Conservation (phyloP, 306 rosid genomes). For the Inga leiocalycina region DNA sequence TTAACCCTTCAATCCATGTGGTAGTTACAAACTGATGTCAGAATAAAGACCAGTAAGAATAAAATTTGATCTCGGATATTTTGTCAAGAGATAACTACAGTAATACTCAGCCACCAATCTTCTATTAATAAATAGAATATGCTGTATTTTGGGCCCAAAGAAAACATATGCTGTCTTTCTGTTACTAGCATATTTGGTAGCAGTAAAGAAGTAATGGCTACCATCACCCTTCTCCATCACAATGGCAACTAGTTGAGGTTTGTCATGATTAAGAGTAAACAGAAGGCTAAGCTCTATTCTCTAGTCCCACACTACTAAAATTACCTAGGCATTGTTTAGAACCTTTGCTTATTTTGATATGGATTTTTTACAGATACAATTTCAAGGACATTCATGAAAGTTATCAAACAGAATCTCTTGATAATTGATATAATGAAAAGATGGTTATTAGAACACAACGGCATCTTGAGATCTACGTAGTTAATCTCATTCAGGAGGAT, state of each 20-base stretch:
- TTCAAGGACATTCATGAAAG: not conserved
- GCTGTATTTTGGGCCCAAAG: too few relatives aligned
- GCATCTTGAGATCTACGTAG: not conserved
- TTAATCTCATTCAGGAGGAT: not conserved
- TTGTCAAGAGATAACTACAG: not conserved
- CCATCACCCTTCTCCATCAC: not conserved
- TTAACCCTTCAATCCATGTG: not conserved
- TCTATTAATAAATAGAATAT: too few relatives aligned
- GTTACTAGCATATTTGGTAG: not conserved
- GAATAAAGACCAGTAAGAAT: not conserved
- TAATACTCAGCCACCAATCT: not conserved
- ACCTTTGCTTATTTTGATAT: not conserved
- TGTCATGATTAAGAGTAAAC: not conserved
- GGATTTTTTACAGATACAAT: not conserved
- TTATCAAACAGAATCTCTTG: not conserved
- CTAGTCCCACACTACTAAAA: not conserved
- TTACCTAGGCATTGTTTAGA: not conserved
- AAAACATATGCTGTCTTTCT: not conserved
- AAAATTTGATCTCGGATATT: not conserved
- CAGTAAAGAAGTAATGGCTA: not conserved
- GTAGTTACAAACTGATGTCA: not conserved
- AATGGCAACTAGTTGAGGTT: not conserved
- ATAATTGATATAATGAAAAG: not conserved
- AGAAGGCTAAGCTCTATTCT: not conserved
- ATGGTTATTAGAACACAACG: not conserved